Base-by-base conservation (phyloP, 441 rosid species). In the Oxalis stricta region DNA sequence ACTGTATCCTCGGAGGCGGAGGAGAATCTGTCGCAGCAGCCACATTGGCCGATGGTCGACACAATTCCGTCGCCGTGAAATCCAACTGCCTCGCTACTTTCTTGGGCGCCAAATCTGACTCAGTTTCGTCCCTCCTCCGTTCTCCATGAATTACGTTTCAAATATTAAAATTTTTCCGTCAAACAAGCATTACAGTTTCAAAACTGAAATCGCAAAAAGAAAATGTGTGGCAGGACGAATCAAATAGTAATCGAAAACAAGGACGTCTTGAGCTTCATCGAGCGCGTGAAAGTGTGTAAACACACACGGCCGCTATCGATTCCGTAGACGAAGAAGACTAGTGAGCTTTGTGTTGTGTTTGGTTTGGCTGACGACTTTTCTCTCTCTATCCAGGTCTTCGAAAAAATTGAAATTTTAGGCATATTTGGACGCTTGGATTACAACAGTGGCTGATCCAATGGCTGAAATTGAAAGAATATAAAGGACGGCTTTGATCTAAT, bases 61-160 rank as follows among this genome's bases (percentile, higher is more conserved):
- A 42, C 3, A 42, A n/a, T n/a, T n/a, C n/a, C n/a, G n/a, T 21
- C 7, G 52, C 68, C 38, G 82, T 74, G 68, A 83, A 83, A 76
- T 87, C 88, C 53, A 86, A 73, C 51, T 86, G 92, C 71, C 88
- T 60, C 12, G 86, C 94, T 17, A 77, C 65, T 56, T 70, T 82
- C 79, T 72, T 76, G 9, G 64, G 74, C 34, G 79, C 79, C 18
- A 70, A 69, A 58, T 65, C 80, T 23, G 79, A 53, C 42, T 60
- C 45, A 40, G 57, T 33, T 21, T 62, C 63, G n/a, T n/a, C 46
- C 43, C 20, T 51, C 18, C 33, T 62, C 63, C 68, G 53, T 55
- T 36, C 34, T 20, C 32, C 15, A 29, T 16, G n/a, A 48, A 35
- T 22, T 7, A 14, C 31, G 5, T 23, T 5, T 4, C 23, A 18